Percentiles rank a stretch among this genome's conserved stretches.
Conservation (phyloP, 345 rosid genomes). For the Euclidium syriacum region DNA sequence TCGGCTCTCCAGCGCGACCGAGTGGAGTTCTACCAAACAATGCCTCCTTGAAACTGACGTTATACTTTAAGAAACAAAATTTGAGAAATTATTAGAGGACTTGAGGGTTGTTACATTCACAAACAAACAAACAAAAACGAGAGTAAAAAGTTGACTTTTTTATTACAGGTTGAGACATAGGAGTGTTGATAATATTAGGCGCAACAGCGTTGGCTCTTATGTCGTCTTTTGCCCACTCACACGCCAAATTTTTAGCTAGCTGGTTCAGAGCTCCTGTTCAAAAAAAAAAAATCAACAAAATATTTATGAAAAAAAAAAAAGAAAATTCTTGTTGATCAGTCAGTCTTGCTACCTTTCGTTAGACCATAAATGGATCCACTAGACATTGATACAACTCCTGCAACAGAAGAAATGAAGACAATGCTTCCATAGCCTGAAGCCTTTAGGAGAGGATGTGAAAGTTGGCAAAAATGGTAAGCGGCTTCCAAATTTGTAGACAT, state of each 20-base stretch:
- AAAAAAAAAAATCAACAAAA: constrained; percentile 10
- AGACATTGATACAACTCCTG: constrained; percentile 21
- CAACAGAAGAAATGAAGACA: constrained; percentile 43
- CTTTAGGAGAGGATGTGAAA: constrained; percentile 46
- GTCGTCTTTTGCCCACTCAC: constrained; percentile 70
- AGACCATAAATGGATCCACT: constrained; percentile 29
- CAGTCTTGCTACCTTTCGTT: constrained; percentile 34
- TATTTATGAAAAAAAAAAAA: too few relatives aligned
- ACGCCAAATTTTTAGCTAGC: constrained; percentile 49
- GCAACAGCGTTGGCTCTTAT: constrained; percentile 56
- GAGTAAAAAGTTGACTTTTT: too few relatives aligned
- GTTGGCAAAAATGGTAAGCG: constrained; percentile 43
- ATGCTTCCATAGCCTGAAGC: constrained; percentile 47
- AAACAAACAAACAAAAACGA: neutral
- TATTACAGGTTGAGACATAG: constrained; percentile 31
- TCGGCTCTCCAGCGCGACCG: constrained; percentile 37
- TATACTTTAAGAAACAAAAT: neutral
- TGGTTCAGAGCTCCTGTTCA: constrained; percentile 52
- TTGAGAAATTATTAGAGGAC: neutral
- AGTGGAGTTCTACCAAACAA: constrained; percentile 34
- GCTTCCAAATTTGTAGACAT: constrained; percentile 46
- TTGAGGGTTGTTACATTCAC: too few relatives aligned
- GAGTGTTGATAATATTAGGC: constrained; percentile 39
- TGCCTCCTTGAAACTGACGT: neutral
- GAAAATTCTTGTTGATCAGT: neutral